Conservation (phyloP, 805 yeast genomes). For the Sugiyamaella floridensis region DNA sequence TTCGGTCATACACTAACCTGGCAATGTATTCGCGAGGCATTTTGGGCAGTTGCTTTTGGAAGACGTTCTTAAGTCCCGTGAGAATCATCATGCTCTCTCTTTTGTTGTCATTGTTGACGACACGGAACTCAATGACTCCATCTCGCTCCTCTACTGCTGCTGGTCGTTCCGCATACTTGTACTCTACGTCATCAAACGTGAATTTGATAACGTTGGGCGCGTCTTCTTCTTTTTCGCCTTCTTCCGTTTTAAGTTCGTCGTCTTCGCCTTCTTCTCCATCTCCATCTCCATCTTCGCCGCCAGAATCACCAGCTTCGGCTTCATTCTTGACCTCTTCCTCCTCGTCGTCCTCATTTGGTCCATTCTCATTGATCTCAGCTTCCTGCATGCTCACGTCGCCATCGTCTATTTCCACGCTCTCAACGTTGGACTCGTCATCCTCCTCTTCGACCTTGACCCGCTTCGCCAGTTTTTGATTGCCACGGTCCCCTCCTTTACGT, state of each 20-base stretch:
- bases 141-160: conserved; percentile 91
- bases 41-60: conserved; percentile 95
- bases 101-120: conserved; percentile 90
- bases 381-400: conserved; percentile 3
- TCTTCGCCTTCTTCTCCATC: conserved; percentile 12
- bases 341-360: conserved; percentile 7
- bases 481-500: conserved; percentile 23
- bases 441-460: conserved; percentile 14
- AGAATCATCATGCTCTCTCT: conserved; percentile 82
- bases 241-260: conserved; percentile 27
- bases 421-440: conserved; percentile 7
- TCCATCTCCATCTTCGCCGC: conserved; percentile 12
- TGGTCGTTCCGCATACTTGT: conserved; percentile 85
- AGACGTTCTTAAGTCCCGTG: conserved; percentile 91
- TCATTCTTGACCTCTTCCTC: conserved; percentile 8
- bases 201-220: conserved; percentile 40
- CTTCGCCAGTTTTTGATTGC: conserved; percentile 6
- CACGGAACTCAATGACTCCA: conserved; percentile 89
- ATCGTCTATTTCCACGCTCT: not conserved
- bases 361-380: conserved; percentile 4
- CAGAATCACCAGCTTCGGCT: conserved; percentile 8
- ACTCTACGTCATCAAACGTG: conserved; percentile 68
- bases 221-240: conserved; percentile 21
- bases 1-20: conserved; percentile 85
- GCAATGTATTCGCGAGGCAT: conserved; percentile 98